Evolutionary conservation across 768 basidiomycete species (phyloP).

Genomic region (Tulasnella calospora): DNA sequence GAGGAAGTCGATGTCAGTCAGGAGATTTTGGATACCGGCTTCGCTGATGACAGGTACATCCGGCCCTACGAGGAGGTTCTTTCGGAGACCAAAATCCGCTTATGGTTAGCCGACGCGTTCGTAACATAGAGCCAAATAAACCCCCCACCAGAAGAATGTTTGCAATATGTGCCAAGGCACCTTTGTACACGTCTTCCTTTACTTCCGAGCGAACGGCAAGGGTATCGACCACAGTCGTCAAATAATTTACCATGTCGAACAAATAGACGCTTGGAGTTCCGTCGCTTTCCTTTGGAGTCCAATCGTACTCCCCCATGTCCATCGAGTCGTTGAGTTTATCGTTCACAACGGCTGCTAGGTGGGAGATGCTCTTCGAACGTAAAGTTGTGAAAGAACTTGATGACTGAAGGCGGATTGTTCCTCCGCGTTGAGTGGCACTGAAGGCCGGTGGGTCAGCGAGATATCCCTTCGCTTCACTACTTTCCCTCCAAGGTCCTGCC

Average conservation of each 20-base stretch:
- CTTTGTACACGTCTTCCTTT: slow-evolving; percentile 85
- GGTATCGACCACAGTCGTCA: slow-evolving; percentile 92
- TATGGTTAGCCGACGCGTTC: background rate
- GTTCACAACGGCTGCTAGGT: slow-evolving; percentile 76
- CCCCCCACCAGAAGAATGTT: slow-evolving; percentile 75
- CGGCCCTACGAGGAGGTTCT: slow-evolving; percentile 76
- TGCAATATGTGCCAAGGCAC: slow-evolving; percentile 82
- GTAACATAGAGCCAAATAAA: background rate
- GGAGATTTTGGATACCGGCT: slow-evolving; percentile 77
- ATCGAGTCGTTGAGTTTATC: slow-evolving; percentile 95
- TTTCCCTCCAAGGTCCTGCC: background rate
- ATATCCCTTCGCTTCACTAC: background rate
- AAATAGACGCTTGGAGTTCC: slow-evolving; percentile 85
- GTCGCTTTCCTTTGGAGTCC: slow-evolving; percentile 57
- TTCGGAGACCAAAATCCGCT: background rate
- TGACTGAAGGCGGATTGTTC: slow-evolving; percentile 60
- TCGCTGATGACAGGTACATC: slow-evolving; percentile 80
- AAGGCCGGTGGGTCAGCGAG: background rate
- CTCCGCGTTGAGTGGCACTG: slow-evolving; percentile 80
- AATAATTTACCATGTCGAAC: slow-evolving; percentile 92
- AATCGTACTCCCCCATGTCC: slow-evolving; percentile 91
- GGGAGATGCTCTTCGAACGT: slow-evolving; percentile 60
- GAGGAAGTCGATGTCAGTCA: slow-evolving; percentile 81
- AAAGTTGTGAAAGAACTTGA: slow-evolving; percentile 62
- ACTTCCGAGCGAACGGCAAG: slow-evolving; percentile 75